Base-by-base conservation (phyloP, 768 basidiomycete species). In the Amanita polypyramis region DNA sequence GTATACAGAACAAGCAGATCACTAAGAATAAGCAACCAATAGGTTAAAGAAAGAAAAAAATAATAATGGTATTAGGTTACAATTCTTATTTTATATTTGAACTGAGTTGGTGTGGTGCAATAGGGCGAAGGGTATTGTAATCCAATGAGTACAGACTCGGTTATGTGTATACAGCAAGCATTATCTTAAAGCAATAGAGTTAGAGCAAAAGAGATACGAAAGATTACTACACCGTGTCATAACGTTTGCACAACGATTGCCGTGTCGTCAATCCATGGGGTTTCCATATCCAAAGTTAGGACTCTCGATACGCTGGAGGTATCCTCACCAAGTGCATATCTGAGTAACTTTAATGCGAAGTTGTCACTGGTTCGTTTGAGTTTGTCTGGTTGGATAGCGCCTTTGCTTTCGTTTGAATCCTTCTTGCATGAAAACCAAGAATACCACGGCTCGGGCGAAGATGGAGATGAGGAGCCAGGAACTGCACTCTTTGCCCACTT, bases 261-360 rank as follows among this genome's bases (percentile, higher is more conserved):
- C 7, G 81, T 77, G 59, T 84, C 82, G 52, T 84, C 82, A 51
- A 84, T 68, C 80, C 82, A 84, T 14, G 76, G 72, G 35, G 64
- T 65, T 48, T 79, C 76, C 74, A 80, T 72, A 55, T 84, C 77
- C 56, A 82, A 60, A 29, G 79, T 82, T 63, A 83, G 60, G 48
- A 75, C 72, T 50, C 70, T 70, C 32, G 80, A 81, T 35, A 82
- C 76, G 32, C 66, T 62, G 50, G 63, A 67, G 21, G 64, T 52
- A 51, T 82, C 76, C 23, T 74, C 73, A 20, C 81, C 78, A 8
- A 84, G 65, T 1, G 72, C 74, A 4, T 72, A 64, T 57, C 79
- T 69, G 29, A 84, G 66, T 20, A 84, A 57, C 44, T 74, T 68
- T 39, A 83, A 56, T 8, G 82, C 81, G 71, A 75, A 70, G 50